Conservation (phyloP, 495 filamentous ascomycete species). For the Aspergillus ellipticus region DNA sequence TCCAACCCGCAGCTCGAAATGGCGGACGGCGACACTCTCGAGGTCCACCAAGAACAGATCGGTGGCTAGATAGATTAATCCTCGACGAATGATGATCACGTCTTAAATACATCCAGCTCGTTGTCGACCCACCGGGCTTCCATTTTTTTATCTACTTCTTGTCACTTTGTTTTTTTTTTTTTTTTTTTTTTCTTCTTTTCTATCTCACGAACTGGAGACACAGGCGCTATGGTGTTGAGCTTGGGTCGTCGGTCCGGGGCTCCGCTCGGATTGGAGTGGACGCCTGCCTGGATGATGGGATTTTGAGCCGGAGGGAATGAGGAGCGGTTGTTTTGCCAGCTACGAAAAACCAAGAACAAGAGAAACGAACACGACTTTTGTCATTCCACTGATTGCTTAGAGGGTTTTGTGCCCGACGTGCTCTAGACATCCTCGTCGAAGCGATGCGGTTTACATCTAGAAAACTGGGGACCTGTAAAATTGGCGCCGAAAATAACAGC, state of each 20-base stretch:
- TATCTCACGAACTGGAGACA: conserved; percentile 3
- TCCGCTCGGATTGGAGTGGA: conserved; percentile 1
- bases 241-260: neutral
- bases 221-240: conserved; percentile 16
- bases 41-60: conserved; percentile 98
- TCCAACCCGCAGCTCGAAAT: conserved; percentile 75
- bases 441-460: too few relatives aligned
- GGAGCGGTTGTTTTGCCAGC: neutral
- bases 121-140: neutral
- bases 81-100: conserved; percentile 4
- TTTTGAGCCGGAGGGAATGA: conserved; percentile 5
- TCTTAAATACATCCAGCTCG: neutral
- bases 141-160: neutral
- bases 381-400: neutral
- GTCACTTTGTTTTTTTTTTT: neutral
- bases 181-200: neutral
- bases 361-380: neutral
- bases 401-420: too few relatives aligned
- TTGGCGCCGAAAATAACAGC: too few relatives aligned
- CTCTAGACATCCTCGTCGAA: too few relatives aligned
- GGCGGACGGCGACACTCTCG: conserved; percentile 92
- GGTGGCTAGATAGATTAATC: conserved; percentile 52
- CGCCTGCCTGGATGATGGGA: neutral
- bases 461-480: too few relatives aligned
- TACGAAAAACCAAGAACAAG: neutral